Conservation (phyloP, 148 eudicot genomes). For the Rhododendron williamsianum region DNA sequence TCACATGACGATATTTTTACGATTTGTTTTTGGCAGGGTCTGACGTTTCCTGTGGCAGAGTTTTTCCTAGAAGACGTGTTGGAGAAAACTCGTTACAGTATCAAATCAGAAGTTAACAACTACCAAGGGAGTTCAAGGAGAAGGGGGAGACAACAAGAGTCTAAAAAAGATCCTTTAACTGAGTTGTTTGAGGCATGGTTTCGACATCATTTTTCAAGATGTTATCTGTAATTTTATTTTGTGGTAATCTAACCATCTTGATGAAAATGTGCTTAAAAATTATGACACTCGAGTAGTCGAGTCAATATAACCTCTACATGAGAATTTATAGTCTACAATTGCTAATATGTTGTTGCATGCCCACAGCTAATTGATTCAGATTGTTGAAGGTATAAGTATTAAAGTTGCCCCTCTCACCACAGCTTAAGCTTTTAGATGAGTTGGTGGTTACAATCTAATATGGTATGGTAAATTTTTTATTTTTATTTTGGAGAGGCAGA, state of each 20-base stretch:
- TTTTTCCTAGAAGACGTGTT: conserved; percentile 80
- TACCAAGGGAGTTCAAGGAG: conserved; percentile 63
- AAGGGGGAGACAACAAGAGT: conserved; percentile 56
- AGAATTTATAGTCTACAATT: neutral
- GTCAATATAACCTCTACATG: neutral
- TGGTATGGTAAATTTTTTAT: too few species aligned
- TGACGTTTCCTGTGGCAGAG: conserved; percentile 83
- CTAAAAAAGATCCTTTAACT: conserved; percentile 75
- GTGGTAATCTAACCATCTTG: neutral
- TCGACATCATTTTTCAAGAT: conserved; percentile 3
- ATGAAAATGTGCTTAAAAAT: neutral
- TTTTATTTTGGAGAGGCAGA: too few species aligned
- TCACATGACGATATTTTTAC: neutral
- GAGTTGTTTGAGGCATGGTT: conserved; percentile 68
- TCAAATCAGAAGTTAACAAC: conserved; percentile 52
- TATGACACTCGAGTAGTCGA: neutral
- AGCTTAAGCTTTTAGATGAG: too few species aligned
- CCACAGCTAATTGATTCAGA: neutral
- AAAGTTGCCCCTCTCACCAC: too few species aligned
- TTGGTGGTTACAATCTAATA: too few species aligned
- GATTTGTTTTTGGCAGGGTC: conserved; percentile 42
- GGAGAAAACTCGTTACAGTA: conserved; percentile 70
- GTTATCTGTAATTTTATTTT: neutral
- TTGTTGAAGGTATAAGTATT: too few species aligned
- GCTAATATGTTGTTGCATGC: neutral